These are phyloP conservation scores for Fusarium pseudonygamai DNA, from an alignment of 2,329 filamentous ascomycete genomes.

Conservation along the genomic window DNA sequence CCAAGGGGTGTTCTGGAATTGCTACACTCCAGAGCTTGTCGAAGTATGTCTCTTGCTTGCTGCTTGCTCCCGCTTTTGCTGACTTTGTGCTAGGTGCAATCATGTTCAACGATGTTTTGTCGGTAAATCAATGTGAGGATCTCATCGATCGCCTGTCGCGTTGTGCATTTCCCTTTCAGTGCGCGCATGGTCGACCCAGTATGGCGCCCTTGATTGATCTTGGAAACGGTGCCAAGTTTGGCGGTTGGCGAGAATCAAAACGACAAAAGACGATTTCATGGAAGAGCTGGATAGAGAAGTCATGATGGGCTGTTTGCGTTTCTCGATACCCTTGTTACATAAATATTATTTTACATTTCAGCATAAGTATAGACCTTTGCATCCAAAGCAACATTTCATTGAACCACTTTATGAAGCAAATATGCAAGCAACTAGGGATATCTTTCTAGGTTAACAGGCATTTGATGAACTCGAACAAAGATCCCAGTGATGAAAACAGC, in stretches of 20 bases:
- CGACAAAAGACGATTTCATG: constrained; percentile 14
- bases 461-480: constrained; percentile 7
- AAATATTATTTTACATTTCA: background rate
- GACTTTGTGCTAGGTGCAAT: constrained; percentile 63
- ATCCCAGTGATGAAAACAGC: constrained; percentile 8
- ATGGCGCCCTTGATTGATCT: constrained; percentile 71
- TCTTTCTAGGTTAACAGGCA: constrained; percentile 5
- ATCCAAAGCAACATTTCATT: background rate
- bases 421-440: constrained; percentile 10
- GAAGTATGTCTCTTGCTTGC: constrained; percentile 58
- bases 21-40: constrained; percentile 78
- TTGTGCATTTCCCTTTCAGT: constrained; percentile 82
- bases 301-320: background rate
- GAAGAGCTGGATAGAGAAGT: constrained; percentile 30
- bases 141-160: constrained; percentile 66
- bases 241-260: constrained; percentile 40
- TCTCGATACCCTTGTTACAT: background rate
- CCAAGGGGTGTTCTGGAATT: constrained; percentile 80
- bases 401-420: background rate
- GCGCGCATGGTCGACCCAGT: constrained; percentile 79
- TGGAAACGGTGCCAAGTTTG: constrained; percentile 43
- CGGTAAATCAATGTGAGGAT: constrained; percentile 63
- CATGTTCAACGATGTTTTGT: constrained; percentile 84
- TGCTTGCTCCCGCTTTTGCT: background rate
- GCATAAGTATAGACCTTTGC: background rate